These are phyloP conservation scores for Beta vulgaris DNA, from an alignment of 148 eudicot genomes.

Conservation along the genomic window DNA sequence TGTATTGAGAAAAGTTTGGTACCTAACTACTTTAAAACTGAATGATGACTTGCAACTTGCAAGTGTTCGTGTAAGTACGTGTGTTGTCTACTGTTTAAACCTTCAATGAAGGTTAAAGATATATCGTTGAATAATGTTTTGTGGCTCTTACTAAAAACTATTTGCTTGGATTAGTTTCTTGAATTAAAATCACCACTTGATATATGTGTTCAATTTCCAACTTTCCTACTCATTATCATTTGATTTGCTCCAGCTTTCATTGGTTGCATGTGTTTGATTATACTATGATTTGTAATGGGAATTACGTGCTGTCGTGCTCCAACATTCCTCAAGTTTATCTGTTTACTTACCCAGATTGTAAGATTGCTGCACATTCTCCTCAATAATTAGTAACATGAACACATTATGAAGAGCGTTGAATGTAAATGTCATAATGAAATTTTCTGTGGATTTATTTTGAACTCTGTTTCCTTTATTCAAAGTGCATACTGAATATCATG, in stretches of 20 bases:
- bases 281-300: neutral
- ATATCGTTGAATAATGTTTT: too few species aligned
- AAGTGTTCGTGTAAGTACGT: neutral
- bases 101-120: too few species aligned
- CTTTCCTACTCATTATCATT: too few species aligned
- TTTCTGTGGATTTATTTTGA: neutral
- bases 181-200: too few species aligned
- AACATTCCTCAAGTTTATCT: too few species aligned
- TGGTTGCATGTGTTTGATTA: neutral
- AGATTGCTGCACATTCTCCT: neutral
- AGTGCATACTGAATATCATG: neutral
- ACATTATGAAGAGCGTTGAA: neutral
- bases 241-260: neutral
- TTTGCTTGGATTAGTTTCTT: too few species aligned
- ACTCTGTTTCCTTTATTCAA: too few species aligned
- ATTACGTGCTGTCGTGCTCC: too few species aligned
- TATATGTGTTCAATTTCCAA: too few species aligned
- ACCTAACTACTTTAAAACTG: neutral
- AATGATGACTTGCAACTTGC: neutral
- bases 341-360: neutral
- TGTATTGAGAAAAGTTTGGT: neutral
- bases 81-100: neutral
- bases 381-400: neutral
- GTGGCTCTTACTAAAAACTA: too few species aligned
- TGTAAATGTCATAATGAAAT: neutral